Evolutionary conservation across 2,329 filamentous ascomycete genomes (phyloP), one percentile per base, ranked within the genome.

Genomic region (Karstenula rhodostoma): DNA sequence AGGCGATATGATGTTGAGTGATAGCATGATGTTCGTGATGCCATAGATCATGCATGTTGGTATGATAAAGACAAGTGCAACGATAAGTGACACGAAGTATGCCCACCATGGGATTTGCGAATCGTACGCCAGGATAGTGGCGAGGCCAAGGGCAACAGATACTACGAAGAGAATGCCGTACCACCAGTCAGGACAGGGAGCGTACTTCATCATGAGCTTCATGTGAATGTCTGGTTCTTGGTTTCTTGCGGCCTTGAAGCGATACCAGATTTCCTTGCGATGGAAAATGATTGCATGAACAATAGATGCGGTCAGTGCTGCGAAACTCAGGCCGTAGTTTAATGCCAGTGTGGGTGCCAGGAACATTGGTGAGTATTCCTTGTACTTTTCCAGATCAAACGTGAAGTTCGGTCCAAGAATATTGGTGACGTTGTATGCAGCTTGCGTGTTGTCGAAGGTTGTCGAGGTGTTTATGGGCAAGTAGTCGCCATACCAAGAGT

Each of bases 21-120:
- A 67, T 0, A 70, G 50, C 57, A 52, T 44, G 23, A 70, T 69
- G 33, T 71, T 58, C 3, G 58, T 53, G 22, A 60, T 54, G 57
- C 84, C 86, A 70, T 88, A 85, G 49, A 89, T 81, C 64, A 89
- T 84, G 53, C 87, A 87, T 56, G 87, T 85, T 10, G 86, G 86
- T 25, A 89, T 82, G 54, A 86, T 81, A 84, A 86, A 88, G 35
- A 88, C 69, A 37, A 87, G 73, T 2, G 86, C 85, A 27, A 89
- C 23, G 17, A 66, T 49, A 8, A 67, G 51, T 8, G 67, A 64
- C 23, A 70, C 60, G 29, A 71, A 69, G 58, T 65, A 70, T 6
- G 63, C 67, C 68, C 68, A 71, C 66, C 65, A 82, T 1, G 81
- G 74, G 22, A 83, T 70, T 57, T 82, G 77, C 0, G 82, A 83